These are phyloP conservation scores for Moesziomyces sp. DNA, from an alignment of 1,284 basidiomycete species.

Conservation along the genomic window DNA sequence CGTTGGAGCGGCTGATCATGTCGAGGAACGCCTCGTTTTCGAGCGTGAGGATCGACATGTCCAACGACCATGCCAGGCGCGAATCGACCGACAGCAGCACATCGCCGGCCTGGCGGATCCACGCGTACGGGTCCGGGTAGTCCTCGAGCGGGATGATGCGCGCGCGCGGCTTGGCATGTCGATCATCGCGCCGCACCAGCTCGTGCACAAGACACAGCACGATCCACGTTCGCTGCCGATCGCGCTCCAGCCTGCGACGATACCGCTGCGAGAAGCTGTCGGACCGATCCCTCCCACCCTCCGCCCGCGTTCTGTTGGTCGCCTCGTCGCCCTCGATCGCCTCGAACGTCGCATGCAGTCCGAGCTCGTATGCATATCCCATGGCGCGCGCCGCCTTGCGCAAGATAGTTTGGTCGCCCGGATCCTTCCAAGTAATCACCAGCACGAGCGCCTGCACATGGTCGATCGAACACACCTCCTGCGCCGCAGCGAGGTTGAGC, in stretches of 20 bases:
- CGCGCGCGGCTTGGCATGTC: conserved; percentile 17
- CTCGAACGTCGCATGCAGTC: conserved; percentile 49
- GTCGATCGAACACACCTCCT: conserved; percentile 80
- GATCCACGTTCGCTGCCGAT: conserved; percentile 51
- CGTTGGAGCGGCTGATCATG: conserved; percentile 22
- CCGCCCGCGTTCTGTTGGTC: neutral
- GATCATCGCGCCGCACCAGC: conserved; percentile 33
- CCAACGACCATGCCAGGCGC: conserved; percentile 42
- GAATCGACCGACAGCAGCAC: conserved; percentile 37
- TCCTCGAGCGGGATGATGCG: conserved; percentile 38
- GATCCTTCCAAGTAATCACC: conserved; percentile 82
- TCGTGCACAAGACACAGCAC: conserved; percentile 46
- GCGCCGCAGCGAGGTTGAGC: conserved; percentile 78
- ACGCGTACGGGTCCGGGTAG: conserved; percentile 35
- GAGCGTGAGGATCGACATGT: conserved; percentile 20
- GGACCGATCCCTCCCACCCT: conserved; percentile 2
- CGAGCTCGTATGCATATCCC: conserved; percentile 68
- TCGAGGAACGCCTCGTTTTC: conserved; percentile 39
- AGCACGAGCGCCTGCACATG: conserved; percentile 84
- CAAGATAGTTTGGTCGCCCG: conserved; percentile 67
- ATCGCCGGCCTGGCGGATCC: conserved; percentile 41
- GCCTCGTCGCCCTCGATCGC: neutral
- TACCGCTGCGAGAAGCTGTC: conserved; percentile 19
- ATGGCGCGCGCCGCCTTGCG: conserved; percentile 62
- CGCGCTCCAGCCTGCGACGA: conserved; percentile 25